Percentiles rank a stretch among this genome's conserved stretches.
Evolutionary conservation across 2,329 filamentous ascomycete genomes (phyloP).

Genomic region (Fusarium nodosum): DNA sequence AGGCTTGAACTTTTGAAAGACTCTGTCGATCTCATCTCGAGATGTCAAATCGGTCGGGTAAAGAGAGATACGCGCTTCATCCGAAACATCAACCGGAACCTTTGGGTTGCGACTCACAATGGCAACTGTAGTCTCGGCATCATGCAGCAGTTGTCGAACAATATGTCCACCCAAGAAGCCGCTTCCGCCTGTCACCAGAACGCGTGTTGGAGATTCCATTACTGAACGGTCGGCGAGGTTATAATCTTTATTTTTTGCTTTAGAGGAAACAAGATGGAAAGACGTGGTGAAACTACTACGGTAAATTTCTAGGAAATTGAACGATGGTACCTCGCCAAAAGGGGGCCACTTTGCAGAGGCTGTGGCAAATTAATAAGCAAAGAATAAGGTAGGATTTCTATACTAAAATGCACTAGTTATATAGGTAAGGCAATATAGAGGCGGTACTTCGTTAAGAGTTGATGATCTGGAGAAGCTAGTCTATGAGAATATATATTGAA

Average conservation of each 20-base stretch:
- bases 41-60: background rate
- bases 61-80: background rate
- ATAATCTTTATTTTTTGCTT: too few relatives aligned
- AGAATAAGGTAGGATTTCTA: too few relatives aligned
- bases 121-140: background rate
- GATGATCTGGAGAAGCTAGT: too few relatives aligned
- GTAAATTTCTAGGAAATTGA: too few relatives aligned
- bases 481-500: too few relatives aligned
- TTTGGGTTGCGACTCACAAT: slow-evolving; percentile 12
- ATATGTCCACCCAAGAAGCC: slow-evolving; percentile 15
- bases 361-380: too few relatives aligned
- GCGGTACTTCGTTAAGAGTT: too few relatives aligned
- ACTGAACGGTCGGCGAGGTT: fast-evolving
- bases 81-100: background rate
- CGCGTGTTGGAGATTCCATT: background rate
- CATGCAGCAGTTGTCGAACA: background rate
- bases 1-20: background rate
- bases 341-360: too few relatives aligned
- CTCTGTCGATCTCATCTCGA: background rate
- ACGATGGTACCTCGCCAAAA: too few relatives aligned
- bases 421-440: too few relatives aligned
- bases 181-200: slow-evolving; percentile 5
- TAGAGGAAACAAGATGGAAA: fast-evolving
- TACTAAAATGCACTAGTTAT: too few relatives aligned
- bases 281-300: background rate